Percentiles rank a stretch among this genome's conserved stretches.
These are phyloP conservation scores for Endocalyx cinctus DNA, from an alignment of 2,329 filamentous ascomycete genomes.

Conservation along the genomic window DNA sequence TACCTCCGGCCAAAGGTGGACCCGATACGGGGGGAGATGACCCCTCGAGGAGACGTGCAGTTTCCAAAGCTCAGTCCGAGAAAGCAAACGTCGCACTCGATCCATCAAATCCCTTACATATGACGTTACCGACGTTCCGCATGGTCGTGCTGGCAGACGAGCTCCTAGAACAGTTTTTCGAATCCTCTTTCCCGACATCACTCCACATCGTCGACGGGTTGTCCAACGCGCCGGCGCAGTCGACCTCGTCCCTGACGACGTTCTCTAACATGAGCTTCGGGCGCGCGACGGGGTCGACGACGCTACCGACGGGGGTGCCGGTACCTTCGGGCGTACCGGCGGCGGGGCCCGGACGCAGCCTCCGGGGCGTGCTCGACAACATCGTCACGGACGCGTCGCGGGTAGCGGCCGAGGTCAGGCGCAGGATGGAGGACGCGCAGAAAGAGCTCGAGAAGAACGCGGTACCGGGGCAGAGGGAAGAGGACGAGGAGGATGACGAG, in stretches of 20 bases:
- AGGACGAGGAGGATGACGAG: constrained; percentile 67
- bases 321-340: constrained; percentile 49
- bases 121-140: constrained; percentile 94
- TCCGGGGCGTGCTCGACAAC: constrained; percentile 91
- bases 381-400: constrained; percentile 98
- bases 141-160: constrained; percentile 98
- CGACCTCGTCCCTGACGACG: constrained; percentile 73
- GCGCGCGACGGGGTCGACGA: constrained; percentile 37
- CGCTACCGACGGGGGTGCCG: too few relatives aligned
- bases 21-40: constrained; percentile 17
- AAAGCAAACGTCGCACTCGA: constrained; percentile 87
- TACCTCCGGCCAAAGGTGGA: constrained; percentile 23
- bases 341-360: constrained; percentile 61
- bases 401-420: constrained; percentile 85
- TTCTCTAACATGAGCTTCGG: constrained; percentile 66
- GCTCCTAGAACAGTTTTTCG: constrained; percentile 93
- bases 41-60: constrained; percentile 34
- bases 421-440: constrained; percentile 94
- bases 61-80: constrained; percentile 64
- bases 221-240: constrained; percentile 32
- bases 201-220: constrained; percentile 78
- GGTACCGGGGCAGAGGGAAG: constrained; percentile 56
- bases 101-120: constrained; percentile 87
- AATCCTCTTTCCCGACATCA: constrained; percentile 87
- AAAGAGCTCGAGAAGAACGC: constrained; percentile 83